Percentiles rank a stretch among this genome's conserved stretches.
phyloP scores from a whole-genome alignment of 83 land plant genomes.

The Larix sibirica region DNA sequence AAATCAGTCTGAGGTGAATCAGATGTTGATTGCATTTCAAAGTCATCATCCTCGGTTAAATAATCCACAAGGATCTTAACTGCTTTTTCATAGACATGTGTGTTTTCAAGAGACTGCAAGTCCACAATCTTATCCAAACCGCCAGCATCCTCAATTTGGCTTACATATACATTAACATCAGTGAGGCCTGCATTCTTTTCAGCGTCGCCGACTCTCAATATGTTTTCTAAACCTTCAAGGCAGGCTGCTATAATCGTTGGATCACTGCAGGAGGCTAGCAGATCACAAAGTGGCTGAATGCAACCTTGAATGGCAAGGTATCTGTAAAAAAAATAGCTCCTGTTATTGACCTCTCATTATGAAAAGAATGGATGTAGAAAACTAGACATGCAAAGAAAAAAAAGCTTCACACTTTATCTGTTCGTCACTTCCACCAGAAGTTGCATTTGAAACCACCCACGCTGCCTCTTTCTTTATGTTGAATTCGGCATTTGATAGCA shows the following conservation, averaged over 20 bases:
- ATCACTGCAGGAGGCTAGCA: constrained; percentile 24
- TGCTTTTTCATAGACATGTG: constrained; percentile 68
- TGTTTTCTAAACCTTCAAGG: constrained; percentile 39
- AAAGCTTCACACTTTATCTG: constrained; percentile 54
- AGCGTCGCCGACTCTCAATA: constrained; percentile 36
- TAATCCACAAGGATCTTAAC: constrained; percentile 42
- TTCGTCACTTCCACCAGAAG: constrained; percentile 58
- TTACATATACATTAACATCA: constrained; percentile 47
- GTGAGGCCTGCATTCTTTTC: constrained; percentile 27
- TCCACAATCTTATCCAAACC: constrained; percentile 73
- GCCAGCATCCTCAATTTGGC: constrained; percentile 62
- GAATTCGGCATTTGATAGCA: constrained; percentile 66
- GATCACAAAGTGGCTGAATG: constrained; percentile 39
- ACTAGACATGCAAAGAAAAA: not conserved
- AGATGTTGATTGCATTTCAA: no score
- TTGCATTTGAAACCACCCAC: constrained; percentile 77
- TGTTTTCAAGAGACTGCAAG: constrained; percentile 67
- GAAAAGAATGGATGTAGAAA: not conserved
- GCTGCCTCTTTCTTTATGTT: constrained; percentile 74
- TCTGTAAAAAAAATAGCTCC: constrained; percentile 18
- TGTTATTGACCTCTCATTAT: not conserved
- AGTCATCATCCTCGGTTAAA: no score
- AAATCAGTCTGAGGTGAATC: no score
- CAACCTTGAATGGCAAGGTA: constrained; percentile 31
- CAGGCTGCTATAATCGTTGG: constrained; percentile 27